Evolutionary conservation across 108 stramenopile genomes (phyloP), one percentile per base, ranked within the genome.

Genomic region (Seminavis robusta): DNA sequence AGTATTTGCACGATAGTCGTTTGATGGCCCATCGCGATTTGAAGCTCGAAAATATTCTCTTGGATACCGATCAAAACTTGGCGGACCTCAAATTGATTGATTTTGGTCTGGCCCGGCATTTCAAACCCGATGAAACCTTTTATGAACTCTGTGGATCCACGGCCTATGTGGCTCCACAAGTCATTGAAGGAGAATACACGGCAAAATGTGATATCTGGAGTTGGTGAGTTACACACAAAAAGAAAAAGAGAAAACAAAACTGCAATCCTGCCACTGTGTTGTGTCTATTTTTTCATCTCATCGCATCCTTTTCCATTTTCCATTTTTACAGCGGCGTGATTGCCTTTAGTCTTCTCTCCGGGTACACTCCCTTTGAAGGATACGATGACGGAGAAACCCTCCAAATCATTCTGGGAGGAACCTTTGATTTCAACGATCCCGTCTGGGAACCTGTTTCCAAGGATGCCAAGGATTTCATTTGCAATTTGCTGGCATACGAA

Each of bases 1-100:
- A n/a, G n/a, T n/a, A n/a, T n/a, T n/a, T n/a, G n/a, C n/a, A n/a
- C n/a, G n/a, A n/a, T n/a, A n/a, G n/a, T n/a, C n/a, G n/a, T n/a
- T n/a, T n/a, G n/a, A n/a, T n/a, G n/a, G n/a, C n/a, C n/a, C 97
- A 98, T 65, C 86, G 97, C 1, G 98, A 98, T 24, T 71, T 73
- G 33, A 74, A 67, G 21, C 73, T 54, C 40, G 92, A 92, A 39
- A 98, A 97, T 49, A 86, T 97, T 28, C 73, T 98, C 75, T 94
- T 85, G 63, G 76, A 74, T 34, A 69, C 67, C 13, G 37, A 52
- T 23, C 42, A 43, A 16, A 57, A 42, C 11, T 60, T 77, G 33
- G 64, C 92, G 0, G 72, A 64, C 26, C 71, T 94, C n/a, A 89
- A 90, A 53, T 55, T 97, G 36, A 84, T 97, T 37, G 95, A 97